A percentile compares a stretch with the other conserved stretches of the same genome.
phyloP scores from a whole-genome alignment of 2,329 filamentous ascomycete genomes.

The Ciborinia camelliae region DNA sequence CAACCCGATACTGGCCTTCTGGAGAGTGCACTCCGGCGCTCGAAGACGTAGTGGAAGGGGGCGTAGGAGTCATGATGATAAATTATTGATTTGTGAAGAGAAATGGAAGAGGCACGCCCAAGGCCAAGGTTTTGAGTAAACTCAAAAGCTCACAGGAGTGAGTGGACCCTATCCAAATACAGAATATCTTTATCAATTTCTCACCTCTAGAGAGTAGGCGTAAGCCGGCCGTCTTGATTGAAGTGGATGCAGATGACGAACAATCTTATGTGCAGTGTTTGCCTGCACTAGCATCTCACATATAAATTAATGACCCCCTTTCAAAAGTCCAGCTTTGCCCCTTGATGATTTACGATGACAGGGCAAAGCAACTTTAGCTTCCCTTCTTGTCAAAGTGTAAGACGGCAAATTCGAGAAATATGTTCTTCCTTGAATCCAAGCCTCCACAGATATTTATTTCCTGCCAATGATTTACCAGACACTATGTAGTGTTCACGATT shows the following conservation, averaged over 20 bases:
- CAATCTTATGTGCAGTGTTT: constrained; percentile 28
- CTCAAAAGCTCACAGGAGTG: constrained; percentile 23
- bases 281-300: constrained; percentile 24
- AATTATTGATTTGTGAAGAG: constrained; percentile 22
- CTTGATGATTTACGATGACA: constrained; percentile 24
- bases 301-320: constrained; percentile 29
- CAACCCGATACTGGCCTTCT: constrained; percentile 80
- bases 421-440: background rate
- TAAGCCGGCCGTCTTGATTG: constrained; percentile 16
- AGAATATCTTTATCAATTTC: constrained; percentile 21
- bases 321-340: constrained; percentile 22
- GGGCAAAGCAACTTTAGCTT: constrained; percentile 11
- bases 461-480: background rate
- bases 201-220: constrained; percentile 20
- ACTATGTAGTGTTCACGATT: constrained; percentile 1
- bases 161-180: constrained; percentile 24
- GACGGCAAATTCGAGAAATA: background rate
- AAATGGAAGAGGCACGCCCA: constrained; percentile 21
- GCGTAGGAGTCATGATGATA: constrained; percentile 66
- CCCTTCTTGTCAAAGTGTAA: background rate
- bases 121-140: constrained; percentile 21
- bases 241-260: constrained; percentile 29
- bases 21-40: constrained; percentile 72
- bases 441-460: constrained; percentile 1
- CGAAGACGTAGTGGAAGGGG: constrained; percentile 74